These are phyloP conservation scores for Tetramitus jugosus DNA, from an alignment of 208 protist genomes.

Conservation along the genomic window DNA sequence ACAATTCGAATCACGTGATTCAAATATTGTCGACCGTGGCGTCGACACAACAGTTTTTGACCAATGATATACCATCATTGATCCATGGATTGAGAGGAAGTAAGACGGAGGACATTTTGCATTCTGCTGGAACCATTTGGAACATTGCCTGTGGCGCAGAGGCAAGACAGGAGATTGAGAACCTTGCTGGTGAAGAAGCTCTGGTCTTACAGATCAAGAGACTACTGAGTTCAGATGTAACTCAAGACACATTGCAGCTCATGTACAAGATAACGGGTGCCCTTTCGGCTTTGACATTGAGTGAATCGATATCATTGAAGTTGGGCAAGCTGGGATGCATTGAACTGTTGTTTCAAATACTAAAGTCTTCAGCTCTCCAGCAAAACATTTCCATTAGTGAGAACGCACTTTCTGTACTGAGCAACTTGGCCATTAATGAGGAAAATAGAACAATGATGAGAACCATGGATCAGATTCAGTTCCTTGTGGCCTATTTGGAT, in stretches of 20 bases:
- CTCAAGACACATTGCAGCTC: neutral
- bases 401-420: neutral
- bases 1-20: neutral
- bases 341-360: neutral
- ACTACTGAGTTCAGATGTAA: neutral
- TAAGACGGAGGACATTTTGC: neutral
- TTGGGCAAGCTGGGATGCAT: neutral
- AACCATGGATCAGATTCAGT: neutral
- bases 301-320: neutral
- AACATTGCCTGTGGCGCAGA: neutral
- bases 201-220: neutral
- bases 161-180: neutral
- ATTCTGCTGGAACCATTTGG: constrained; percentile 1
- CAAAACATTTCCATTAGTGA: neutral
- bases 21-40: neutral
- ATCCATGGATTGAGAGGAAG: neutral
- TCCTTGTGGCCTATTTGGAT: neutral
- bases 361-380: neutral
- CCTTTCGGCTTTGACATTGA: neutral
- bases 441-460: constrained; percentile 1
- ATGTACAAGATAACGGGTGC: constrained; percentile 4
- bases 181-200: neutral
- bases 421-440: neutral
- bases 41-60: neutral
- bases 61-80: neutral